Base-by-base conservation (phyloP, 495 filamentous ascomycete genomes). In the Bryoglossum gracile region DNA sequence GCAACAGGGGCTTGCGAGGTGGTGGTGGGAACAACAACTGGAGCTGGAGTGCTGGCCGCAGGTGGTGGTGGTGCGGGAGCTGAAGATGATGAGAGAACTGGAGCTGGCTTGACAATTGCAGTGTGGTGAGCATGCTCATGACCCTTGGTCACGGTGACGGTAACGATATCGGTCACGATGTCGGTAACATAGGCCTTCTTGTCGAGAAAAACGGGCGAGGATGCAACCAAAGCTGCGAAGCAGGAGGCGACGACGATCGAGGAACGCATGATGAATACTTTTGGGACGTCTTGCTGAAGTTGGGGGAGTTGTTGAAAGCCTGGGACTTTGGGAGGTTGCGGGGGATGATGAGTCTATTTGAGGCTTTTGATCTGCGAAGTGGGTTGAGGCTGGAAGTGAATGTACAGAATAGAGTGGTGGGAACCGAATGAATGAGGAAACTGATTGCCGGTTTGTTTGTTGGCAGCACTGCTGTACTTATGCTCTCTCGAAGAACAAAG, bases 201-300 rank as follows among this genome's bases (percentile, higher is more conserved):
- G 76, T 72, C 48, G 77, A 68, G 48, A 63, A 36, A 32, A 16
- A 80, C 48, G 9, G 84, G 84, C 42, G 63, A 70, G 50, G 77
- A 81, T 53, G 78, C 56, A 42, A 73, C 77, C 65, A 84, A 68
- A 51, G 77, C 66, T 41, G 80, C 84, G 63, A 77, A 72, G 59
- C 83, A 67, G 36, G 75, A 73, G 58, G 78, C 71, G 56, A 87
- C 51, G 44, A 86, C 43, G 46, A 79, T 59, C 25, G 83, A 81
- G 46, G 73, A 79, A 65, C 78, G 86, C 87, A 94, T 92, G 28
- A n/a, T n/a, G n/a, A n/a, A n/a, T n/a, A n/a, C n/a, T n/a, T n/a
- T n/a, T n/a, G n/a, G n/a, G n/a, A n/a, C n/a, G n/a, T n/a, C n/a
- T n/a, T n/a, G n/a, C n/a, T n/a, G n/a, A n/a, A n/a, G n/a, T 75